A percentile compares a stretch with the other conserved stretches of the same genome.
Conservation (phyloP, 768 basidiomycete species). For the Boletus barrowsii region DNA sequence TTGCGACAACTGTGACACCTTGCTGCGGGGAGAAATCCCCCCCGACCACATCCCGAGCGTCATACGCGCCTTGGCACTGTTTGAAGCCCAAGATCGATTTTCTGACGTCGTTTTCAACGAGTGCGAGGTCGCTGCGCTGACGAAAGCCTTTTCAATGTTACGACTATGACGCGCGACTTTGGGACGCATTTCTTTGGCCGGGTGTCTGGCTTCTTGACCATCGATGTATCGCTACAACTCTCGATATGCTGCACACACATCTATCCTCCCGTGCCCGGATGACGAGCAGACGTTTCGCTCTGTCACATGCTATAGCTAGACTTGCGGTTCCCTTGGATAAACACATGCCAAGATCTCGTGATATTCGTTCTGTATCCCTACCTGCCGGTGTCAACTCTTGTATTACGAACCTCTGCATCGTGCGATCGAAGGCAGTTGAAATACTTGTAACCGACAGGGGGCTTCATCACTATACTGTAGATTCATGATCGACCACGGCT, state of each 20-base stretch:
- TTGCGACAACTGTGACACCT: slow-evolving; percentile 11
- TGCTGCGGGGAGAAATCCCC: slow-evolving; percentile 16
- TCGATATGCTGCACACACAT: background rate
- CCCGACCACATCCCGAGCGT: slow-evolving; percentile 21
- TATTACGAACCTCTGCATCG: background rate
- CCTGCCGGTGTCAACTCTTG: background rate
- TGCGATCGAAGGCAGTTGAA: too few relatives aligned
- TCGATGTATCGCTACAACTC: background rate
- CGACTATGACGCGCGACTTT: slow-evolving; percentile 5
- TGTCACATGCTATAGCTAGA: too few relatives aligned
- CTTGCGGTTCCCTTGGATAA: background rate
- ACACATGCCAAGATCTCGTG: background rate
- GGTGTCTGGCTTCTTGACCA: background rate
- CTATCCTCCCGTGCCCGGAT: background rate
- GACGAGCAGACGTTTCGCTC: background rate
- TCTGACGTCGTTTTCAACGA: slow-evolving; percentile 7
- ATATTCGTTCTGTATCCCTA: slow-evolving; percentile 7
- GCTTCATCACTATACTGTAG: too few relatives aligned
- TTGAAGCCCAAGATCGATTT: slow-evolving; percentile 12
- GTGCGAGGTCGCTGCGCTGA: slow-evolving; percentile 13
- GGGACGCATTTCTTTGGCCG: background rate
- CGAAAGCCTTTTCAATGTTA: slow-evolving; percentile 22
- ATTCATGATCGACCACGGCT: too few relatives aligned
- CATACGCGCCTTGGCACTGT: slow-evolving; percentile 19
- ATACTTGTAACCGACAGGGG: too few relatives aligned